These are phyloP conservation scores for Furcasterigmium sp. DNA, from an alignment of 2,329 filamentous ascomycete species.

Conservation along the genomic window DNA sequence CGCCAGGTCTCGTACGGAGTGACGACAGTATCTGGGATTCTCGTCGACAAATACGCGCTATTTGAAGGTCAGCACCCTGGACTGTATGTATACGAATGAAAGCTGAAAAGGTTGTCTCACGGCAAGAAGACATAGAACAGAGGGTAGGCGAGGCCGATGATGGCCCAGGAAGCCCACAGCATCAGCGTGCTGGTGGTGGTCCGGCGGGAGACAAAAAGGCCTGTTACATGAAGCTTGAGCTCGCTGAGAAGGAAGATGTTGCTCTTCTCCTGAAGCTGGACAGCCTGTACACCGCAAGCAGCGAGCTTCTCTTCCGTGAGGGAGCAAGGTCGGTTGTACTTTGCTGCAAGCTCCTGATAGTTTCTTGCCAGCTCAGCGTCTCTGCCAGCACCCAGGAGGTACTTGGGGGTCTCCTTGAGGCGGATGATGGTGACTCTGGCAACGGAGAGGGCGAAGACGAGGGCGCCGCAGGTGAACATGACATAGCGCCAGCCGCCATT, in stretches of 20 bases:
- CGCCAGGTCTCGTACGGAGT: slow-evolving; percentile 52
- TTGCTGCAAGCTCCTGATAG: slow-evolving; percentile 28
- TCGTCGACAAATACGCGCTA: slow-evolving; percentile 3
- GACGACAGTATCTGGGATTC: slow-evolving; percentile 5
- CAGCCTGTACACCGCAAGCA: slow-evolving; percentile 35
- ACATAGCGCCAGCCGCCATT: slow-evolving; percentile 49
- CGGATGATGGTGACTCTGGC: slow-evolving; percentile 47
- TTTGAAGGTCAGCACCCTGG: background rate
- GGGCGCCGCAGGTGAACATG: slow-evolving; percentile 36
- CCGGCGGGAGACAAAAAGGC: slow-evolving; percentile 57
- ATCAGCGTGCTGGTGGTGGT: slow-evolving; percentile 57
- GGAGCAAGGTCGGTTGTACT: slow-evolving; percentile 31
- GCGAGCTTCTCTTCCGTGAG: slow-evolving; percentile 32
- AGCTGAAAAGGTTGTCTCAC: slow-evolving; percentile 21
- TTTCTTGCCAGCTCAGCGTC: slow-evolving; percentile 44
- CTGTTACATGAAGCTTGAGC: slow-evolving; percentile 48
- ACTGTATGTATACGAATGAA: background rate
- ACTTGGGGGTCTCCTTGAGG: slow-evolving; percentile 56
- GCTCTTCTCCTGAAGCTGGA: slow-evolving; percentile 24
- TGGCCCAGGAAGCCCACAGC: slow-evolving; percentile 64
- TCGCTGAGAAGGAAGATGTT: slow-evolving; percentile 6
- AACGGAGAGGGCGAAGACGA: slow-evolving; percentile 44
- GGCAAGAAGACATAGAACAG: slow-evolving; percentile 72
- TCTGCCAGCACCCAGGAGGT: slow-evolving; percentile 44
- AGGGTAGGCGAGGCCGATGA: slow-evolving; percentile 69